These are phyloP conservation scores for Penicillium thymicola DNA, from an alignment of 2,329 filamentous ascomycete genomes.

Conservation along the genomic window DNA sequence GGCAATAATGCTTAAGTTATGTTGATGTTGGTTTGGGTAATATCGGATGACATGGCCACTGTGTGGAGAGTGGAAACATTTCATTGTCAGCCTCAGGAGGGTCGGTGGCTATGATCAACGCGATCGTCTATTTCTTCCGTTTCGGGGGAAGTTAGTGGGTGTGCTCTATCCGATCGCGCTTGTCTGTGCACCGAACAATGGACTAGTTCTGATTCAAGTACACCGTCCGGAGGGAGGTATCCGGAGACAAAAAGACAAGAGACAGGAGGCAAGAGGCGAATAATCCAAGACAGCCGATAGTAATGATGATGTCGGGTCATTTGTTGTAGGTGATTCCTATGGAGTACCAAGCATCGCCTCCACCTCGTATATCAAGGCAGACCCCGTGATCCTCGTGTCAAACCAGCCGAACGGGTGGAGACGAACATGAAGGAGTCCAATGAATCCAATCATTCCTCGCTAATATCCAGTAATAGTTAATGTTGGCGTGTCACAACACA, in stretches of 20 bases:
- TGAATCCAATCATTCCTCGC: background rate
- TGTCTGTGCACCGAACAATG: conserved; percentile 2
- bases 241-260: background rate
- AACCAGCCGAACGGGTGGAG: conserved; percentile 4
- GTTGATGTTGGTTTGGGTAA: background rate
- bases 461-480: background rate
- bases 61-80: background rate
- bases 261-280: background rate
- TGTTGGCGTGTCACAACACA: conserved; percentile 2
- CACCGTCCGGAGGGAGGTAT: background rate
- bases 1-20: background rate
- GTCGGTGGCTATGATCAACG: conserved; percentile 9
- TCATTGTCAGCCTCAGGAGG: background rate
- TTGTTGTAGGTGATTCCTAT: background rate
- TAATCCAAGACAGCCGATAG: background rate
- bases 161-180: conserved; percentile 4
- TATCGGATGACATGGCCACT: background rate
- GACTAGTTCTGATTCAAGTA: background rate
- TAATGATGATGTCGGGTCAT: background rate
- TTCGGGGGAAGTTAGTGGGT: conserved; percentile 1
- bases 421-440: background rate
- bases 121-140: conserved; percentile 25
- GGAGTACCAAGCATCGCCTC: background rate
- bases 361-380: background rate
- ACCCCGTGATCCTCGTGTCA: conserved; percentile 3